Evolutionary conservation across 2,329 filamentous ascomycete species (phyloP), one percentile per base, ranked within the genome.

Genomic region (Neobulgaria alba): DNA sequence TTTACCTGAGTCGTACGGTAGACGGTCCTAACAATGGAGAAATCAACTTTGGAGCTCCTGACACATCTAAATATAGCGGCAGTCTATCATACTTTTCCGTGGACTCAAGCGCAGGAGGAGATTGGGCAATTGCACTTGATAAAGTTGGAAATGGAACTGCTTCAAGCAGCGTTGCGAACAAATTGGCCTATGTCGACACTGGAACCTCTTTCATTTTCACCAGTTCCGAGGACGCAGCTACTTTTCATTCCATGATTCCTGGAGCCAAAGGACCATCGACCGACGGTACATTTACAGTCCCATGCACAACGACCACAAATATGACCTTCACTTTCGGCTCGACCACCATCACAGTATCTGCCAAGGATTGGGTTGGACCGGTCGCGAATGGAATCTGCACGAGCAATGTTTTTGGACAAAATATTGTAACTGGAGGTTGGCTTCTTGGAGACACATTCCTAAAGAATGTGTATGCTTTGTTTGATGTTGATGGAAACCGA

Each of bases 391-490:
- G 56, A n/a, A 60, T 60, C 19, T 82, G 78, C 56, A 71, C 75
- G 14, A 89, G 84, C 59, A 88, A 85, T 53, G 75, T 94, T 26
- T 80, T 87, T 20, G 84, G 82, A 2, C 71, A 77, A 18, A 73
- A 82, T 57, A 76, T 85, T 10, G 79, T 86, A 34, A 69, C 47
- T 10, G 51, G 41, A n/a, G 48, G 67, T 52, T 94, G 87, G 86
- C 68, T 95, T n/a, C 63, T 94, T 1, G 88, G 88, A 2, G 87
- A 88, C 50, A 76, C 82, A 1, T 94, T 94, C 54, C 64, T 95
- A 46, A 94, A 93, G 66, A 94, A 93, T 52, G 87, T 94, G 12
- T 94, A 94, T 58, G 70, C 77, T 1, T 80, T 92, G 17, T 94
- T 93, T 58, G 88, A 95, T 59, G 76, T 75, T 39, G 86, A 90